Percentiles rank a stretch among this genome's conserved stretches.
Conservation (phyloP, 116 monocot species). For the Posidonia oceanica region DNA sequence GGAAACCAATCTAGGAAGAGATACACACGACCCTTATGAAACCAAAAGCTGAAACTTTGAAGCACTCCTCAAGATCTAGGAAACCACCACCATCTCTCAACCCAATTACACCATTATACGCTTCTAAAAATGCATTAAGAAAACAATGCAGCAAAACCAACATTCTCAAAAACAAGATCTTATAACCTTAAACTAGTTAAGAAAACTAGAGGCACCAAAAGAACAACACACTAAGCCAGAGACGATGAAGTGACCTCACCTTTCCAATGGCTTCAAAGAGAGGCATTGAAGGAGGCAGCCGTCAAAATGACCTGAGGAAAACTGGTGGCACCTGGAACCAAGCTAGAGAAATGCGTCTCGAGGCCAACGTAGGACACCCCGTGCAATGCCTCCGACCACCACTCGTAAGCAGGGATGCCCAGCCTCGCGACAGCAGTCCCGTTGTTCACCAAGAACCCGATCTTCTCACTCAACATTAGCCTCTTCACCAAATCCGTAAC, state of each 20-base stretch:
- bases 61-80: too few relatives aligned
- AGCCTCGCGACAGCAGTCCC: conserved; percentile 43
- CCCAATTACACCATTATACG: too few relatives aligned
- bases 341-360: conserved; percentile 53
- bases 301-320: conserved; percentile 83
- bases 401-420: conserved; percentile 82
- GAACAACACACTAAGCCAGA: too few relatives aligned
- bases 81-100: too few relatives aligned
- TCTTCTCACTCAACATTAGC: conserved; percentile 72
- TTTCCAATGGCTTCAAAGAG: conserved; percentile 80
- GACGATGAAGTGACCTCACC: conserved; percentile 33
- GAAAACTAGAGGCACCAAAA: background rate
- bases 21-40: too few relatives aligned
- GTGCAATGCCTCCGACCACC: conserved; percentile 99
- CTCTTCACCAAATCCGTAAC: conserved; percentile 52
- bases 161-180: too few relatives aligned
- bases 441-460: conserved; percentile 67
- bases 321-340: conserved; percentile 84
- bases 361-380: conserved; percentile 96
- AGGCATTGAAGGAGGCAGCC: conserved; percentile 78
- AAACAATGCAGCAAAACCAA: too few relatives aligned
- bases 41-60: too few relatives aligned
- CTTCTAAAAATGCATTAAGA: too few relatives aligned
- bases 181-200: too few relatives aligned
- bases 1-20: too few relatives aligned